These are phyloP conservation scores for Claviceps sp. DNA, from an alignment of 2,329 filamentous ascomycete species.

Conservation along the genomic window DNA sequence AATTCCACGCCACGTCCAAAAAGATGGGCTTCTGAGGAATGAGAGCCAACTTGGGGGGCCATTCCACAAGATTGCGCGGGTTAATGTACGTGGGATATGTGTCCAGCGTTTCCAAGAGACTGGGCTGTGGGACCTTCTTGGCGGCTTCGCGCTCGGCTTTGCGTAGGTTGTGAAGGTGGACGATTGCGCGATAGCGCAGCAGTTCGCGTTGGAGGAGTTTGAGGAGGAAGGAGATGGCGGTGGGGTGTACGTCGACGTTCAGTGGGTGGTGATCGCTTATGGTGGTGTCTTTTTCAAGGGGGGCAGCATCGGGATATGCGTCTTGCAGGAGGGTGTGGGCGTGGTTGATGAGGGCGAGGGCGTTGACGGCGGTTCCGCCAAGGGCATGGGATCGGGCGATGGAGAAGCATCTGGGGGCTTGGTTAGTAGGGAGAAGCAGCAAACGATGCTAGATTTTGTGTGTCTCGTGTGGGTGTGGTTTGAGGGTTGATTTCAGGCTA, in stretches of 20 bases:
- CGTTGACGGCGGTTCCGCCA: constrained; percentile 57
- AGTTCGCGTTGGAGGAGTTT: constrained; percentile 56
- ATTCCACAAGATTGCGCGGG: constrained; percentile 68
- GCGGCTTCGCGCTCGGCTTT: constrained; percentile 32
- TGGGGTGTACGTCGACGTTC: constrained; percentile 52
- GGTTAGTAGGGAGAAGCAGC: background rate
- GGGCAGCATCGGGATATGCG: constrained; percentile 30
- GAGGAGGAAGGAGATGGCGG: constrained; percentile 45
- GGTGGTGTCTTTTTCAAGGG: constrained; percentile 16
- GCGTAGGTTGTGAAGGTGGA: constrained; percentile 60
- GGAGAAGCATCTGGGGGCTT: constrained; percentile 47
- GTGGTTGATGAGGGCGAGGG: constrained; percentile 71
- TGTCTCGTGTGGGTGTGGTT: background rate
- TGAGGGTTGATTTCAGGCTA: background rate
- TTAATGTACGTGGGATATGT: constrained; percentile 67
- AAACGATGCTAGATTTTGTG: background rate
- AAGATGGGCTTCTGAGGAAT: constrained; percentile 92
- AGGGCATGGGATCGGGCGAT: constrained; percentile 76
- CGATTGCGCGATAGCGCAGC: constrained; percentile 71
- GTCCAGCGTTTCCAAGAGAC: constrained; percentile 61
- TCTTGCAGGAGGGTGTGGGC: constrained; percentile 50
- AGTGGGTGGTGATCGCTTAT: constrained; percentile 26
- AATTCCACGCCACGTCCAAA: constrained; percentile 95
- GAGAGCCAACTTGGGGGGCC: constrained; percentile 69
- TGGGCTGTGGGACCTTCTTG: constrained; percentile 19